Conservation (phyloP, 2,329 filamentous ascomycete genomes). For the Hypoxylon sp. region DNA sequence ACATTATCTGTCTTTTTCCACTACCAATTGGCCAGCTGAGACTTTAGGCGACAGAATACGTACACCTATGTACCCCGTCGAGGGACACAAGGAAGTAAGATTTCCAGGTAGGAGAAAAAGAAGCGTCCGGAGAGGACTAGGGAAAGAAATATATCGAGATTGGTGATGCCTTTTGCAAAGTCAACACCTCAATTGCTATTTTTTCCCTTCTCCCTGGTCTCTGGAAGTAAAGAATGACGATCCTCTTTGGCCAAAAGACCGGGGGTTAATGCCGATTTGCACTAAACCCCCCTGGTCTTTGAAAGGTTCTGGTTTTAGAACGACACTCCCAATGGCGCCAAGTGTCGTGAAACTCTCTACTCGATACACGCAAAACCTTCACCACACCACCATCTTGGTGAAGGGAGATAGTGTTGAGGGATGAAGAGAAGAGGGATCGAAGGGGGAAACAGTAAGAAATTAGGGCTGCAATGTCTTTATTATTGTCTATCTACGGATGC, state of each 20-base stretch:
- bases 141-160: conserved; percentile 21
- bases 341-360: conserved; percentile 40
- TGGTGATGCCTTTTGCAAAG: conserved; percentile 22
- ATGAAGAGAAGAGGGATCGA: conserved; percentile 16
- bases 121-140: not conserved
- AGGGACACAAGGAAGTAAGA: conserved; percentile 19
- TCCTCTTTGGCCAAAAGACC: conserved; percentile 36
- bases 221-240: conserved; percentile 37
- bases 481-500: conserved; percentile 24
- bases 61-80: conserved; percentile 11
- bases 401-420: conserved; percentile 36
- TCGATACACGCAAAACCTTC: conserved; percentile 32
- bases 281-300: conserved; percentile 41
- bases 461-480: conserved; percentile 28
- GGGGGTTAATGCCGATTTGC: conserved; percentile 42
- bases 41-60: conserved; percentile 34
- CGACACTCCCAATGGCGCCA: conserved; percentile 36
- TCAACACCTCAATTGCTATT: conserved; percentile 7
- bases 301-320: conserved; percentile 35
- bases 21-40: conserved; percentile 38
- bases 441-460: conserved; percentile 28
- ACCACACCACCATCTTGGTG: conserved; percentile 37
- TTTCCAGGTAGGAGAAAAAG: conserved; percentile 12
- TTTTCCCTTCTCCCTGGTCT: conserved; percentile 15
- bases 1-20: conserved; percentile 36